Base-by-base conservation (phyloP, 225 moss, liverwort and hornwort genomes). In the Asterella californica region DNA sequence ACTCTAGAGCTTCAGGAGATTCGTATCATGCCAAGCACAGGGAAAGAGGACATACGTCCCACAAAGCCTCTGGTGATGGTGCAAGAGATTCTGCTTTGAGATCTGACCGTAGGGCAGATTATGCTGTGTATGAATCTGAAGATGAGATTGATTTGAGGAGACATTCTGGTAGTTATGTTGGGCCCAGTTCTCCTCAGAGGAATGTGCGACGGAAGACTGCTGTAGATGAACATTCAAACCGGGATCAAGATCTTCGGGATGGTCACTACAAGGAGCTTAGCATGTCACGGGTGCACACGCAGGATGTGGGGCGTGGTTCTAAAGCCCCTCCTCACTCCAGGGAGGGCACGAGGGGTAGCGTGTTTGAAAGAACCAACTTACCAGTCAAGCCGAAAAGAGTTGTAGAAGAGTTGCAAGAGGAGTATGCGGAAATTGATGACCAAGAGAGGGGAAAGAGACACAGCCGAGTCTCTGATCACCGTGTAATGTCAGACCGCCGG, bases 351-450 rank as follows among this genome's bases (percentile, higher is more conserved):
- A 85, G 83, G 79, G 85, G 75, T 45, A 88, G 85, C 29, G 85
- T 88, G 63, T 88, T 85, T 81, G 84, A 88, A 52, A 78, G 87
- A 59, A 88, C 87, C 7, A 85, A 88, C 54, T 79, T 87, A 49
- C 69, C 82, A 4, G 37, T 84, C 68, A 87, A 84, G 69, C 84
- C 87, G 8, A 82, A 79, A 62, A 77, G 84, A 55, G 60, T 78
- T 0, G 60, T 74, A 61, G 87, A 87, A 74, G 62, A 60, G 21
- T 37, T 47, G 2, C 54, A 54, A 18, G 84, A 74, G n/a, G 87
- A 81, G 49, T 75, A 82, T 25, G 70, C 68, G 29, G 75, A 78
- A 6, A 47, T 69, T 54, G 80, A 87, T 54, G 80, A 77, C 3
- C 73, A 74, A 65, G 83, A 88, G 54, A 81, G 87, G 63, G 73